Percentiles rank a stretch among this genome's conserved stretches.
phyloP scores from a whole-genome alignment of 805 yeast genomes.

The Ogataea parapolymorpha region DNA sequence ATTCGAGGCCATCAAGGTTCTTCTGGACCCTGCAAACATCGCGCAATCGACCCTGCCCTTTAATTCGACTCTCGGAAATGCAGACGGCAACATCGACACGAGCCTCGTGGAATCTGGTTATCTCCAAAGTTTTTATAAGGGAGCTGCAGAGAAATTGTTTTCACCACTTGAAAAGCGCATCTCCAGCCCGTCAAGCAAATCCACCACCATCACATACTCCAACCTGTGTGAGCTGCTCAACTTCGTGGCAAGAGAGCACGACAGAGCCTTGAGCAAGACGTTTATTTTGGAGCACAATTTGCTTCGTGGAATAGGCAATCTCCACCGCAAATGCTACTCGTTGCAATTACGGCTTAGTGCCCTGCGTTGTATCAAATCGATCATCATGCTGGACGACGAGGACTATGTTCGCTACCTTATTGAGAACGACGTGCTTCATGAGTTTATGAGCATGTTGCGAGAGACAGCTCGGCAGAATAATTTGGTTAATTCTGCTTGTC shows the following conservation, averaged over 20 bases:
- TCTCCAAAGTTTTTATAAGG: constrained; percentile 57
- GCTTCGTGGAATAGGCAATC: constrained; percentile 49
- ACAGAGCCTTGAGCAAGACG: constrained; percentile 50
- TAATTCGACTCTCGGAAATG: constrained; percentile 14
- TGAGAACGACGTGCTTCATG: constrained; percentile 48
- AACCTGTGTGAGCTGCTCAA: constrained; percentile 65
- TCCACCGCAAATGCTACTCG: constrained; percentile 44
- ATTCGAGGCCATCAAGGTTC: constrained; percentile 72
- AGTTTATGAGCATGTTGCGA: constrained; percentile 46
- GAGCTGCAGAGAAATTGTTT: constrained; percentile 34
- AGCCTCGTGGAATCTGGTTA: constrained; percentile 28
- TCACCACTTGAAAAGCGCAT: constrained; percentile 20
- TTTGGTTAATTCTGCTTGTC: constrained; percentile 69
- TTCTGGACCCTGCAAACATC: constrained; percentile 54
- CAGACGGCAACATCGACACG: constrained; percentile 13
- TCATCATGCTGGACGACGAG: constrained; percentile 61
- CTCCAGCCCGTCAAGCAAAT: constrained; percentile 2
- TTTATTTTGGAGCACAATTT: constrained; percentile 62
- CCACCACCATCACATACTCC: constrained; percentile 19
- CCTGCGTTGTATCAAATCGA: constrained; percentile 62
- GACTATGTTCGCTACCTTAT: constrained; percentile 56
- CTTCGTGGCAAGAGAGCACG: constrained; percentile 67
- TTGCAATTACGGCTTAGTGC: constrained; percentile 63
- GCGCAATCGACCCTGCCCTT: constrained; percentile 11
- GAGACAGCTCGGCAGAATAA: constrained; percentile 51